These are phyloP conservation scores for Somion occarium DNA, from an alignment of 1,284 basidiomycete genomes.

Conservation along the genomic window DNA sequence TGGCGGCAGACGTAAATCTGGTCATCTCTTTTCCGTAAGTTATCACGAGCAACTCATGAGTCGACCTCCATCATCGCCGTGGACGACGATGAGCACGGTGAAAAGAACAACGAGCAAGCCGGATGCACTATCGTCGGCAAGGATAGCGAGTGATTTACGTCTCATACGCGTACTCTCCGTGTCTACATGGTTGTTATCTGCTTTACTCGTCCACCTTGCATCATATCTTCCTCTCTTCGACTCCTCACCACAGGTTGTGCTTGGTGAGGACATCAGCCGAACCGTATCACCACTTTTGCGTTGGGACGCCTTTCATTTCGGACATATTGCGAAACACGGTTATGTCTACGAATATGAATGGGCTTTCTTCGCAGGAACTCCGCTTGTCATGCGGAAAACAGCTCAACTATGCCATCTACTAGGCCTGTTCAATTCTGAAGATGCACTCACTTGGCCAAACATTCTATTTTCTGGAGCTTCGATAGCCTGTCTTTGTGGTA, in stretches of 20 bases:
- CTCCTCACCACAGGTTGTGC: slow-evolving; percentile 36
- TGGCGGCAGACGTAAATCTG: neutral
- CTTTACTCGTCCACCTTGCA: slow-evolving; percentile 25
- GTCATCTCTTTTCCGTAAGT: neutral
- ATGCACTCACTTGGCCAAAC: slow-evolving; percentile 15
- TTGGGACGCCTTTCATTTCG: slow-evolving; percentile 90
- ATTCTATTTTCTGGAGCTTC: slow-evolving; percentile 34
- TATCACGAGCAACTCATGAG: neutral
- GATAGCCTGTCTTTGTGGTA: slow-evolving; percentile 39
- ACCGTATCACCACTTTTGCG: slow-evolving; percentile 45
- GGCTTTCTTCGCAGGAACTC: slow-evolving; percentile 81
- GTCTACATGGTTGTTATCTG: slow-evolving; percentile 29
- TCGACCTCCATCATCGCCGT: neutral
- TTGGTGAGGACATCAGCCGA: slow-evolving; percentile 11
- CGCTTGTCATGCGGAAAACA: slow-evolving; percentile 46
- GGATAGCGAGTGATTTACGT: slow-evolving; percentile 5
- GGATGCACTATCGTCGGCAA: neutral
- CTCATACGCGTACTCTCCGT: slow-evolving; percentile 18
- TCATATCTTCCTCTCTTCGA: slow-evolving; percentile 38
- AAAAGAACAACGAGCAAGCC: neutral
- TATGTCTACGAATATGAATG: slow-evolving; percentile 82
- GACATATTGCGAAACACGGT: slow-evolving; percentile 55
- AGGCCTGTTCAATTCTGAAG: neutral
- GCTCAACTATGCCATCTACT: slow-evolving; percentile 23
- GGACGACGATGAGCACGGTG: neutral